phyloP scores from a whole-genome alignment of 441 rosid species.

The Flueggea neowawraea region DNA sequence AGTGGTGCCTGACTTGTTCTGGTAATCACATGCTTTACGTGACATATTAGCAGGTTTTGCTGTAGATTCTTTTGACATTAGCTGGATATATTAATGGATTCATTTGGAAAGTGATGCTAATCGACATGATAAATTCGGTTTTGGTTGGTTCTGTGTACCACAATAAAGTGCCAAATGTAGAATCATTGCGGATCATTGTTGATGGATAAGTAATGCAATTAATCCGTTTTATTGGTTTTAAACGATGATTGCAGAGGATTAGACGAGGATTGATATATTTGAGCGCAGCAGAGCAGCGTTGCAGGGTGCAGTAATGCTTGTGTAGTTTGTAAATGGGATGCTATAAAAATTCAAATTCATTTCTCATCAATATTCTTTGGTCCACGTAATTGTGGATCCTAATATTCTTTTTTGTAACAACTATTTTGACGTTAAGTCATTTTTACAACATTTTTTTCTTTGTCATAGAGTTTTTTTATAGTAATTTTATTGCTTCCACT shows the following conservation, averaged over 20 bases:
- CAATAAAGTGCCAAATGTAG: not conserved
- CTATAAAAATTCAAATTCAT: not conserved
- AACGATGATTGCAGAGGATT: conserved; percentile 54
- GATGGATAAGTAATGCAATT: no score
- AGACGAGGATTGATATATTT: conserved; percentile 63
- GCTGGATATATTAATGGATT: no score
- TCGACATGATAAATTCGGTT: no score
- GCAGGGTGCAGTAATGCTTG: conserved; percentile 47
- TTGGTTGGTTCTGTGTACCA: no score
- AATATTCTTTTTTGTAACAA: conserved; percentile 18
- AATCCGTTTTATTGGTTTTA: no score
- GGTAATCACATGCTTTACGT: no score
- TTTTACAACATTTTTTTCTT: not conserved
- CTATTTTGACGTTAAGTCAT: not conserved
- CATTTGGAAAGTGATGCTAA: no score
- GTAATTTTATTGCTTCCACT: no score
- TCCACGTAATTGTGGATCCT: conserved; percentile 26
- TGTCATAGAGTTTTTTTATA: no score
- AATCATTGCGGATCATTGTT: not conserved
- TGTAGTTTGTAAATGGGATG: conserved; percentile 5
- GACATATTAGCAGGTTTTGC: no score
- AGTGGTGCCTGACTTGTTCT: no score
- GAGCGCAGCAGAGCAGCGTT: conserved; percentile 58
- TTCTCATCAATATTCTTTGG: conserved; percentile 32
- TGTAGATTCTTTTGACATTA: no score